Conservation (phyloP, 2,329 filamentous ascomycete species). For the Sphaerulina vaccinii region DNA sequence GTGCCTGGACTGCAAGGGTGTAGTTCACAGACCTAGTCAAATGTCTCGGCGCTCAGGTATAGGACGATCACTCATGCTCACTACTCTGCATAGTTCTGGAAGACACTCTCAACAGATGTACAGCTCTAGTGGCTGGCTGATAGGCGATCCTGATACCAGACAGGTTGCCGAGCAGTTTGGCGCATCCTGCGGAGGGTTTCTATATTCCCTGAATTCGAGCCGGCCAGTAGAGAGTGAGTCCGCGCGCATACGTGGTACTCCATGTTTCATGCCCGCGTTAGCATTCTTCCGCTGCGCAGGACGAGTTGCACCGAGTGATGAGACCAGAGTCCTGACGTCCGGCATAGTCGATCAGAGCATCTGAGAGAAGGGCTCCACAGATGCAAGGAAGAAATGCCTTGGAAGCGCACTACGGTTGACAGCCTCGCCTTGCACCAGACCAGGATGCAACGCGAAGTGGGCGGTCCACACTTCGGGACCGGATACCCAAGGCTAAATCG, state of each 20-base stretch:
- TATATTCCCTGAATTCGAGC: slow-evolving; percentile 5
- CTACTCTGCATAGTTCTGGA: neutral
- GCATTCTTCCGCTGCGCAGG: slow-evolving; percentile 9
- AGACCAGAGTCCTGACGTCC: neutral
- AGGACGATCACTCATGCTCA: slow-evolving; percentile 14
- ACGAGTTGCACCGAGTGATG: slow-evolving; percentile 1
- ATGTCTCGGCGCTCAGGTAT: slow-evolving; percentile 18
- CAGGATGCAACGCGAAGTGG: slow-evolving; percentile 11
- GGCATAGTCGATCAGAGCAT: slow-evolving; percentile 10
- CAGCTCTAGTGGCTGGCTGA: neutral
- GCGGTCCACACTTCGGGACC: slow-evolving; percentile 17
- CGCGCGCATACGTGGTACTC: slow-evolving; percentile 13
- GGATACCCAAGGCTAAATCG: slow-evolving; percentile 12
- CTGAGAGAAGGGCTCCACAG: slow-evolving; percentile 16
- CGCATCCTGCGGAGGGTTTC: slow-evolving; percentile 18
- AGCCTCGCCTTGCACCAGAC: slow-evolving; percentile 13
- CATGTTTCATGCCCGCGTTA: slow-evolving; percentile 22
- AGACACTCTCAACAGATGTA: neutral
- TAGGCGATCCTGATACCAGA: neutral
- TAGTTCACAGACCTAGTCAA: slow-evolving; percentile 12
- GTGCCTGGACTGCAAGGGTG: slow-evolving; percentile 21
- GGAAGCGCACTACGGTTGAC: slow-evolving; percentile 18
- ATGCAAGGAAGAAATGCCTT: slow-evolving; percentile 20
- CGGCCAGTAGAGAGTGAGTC: slow-evolving; percentile 5
- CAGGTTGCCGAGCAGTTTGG: neutral